Percentiles rank a stretch among this genome's conserved stretches.
Evolutionary conservation across 169 alveolate species (phyloP).

Genomic region (Theileria orientalis): DNA sequence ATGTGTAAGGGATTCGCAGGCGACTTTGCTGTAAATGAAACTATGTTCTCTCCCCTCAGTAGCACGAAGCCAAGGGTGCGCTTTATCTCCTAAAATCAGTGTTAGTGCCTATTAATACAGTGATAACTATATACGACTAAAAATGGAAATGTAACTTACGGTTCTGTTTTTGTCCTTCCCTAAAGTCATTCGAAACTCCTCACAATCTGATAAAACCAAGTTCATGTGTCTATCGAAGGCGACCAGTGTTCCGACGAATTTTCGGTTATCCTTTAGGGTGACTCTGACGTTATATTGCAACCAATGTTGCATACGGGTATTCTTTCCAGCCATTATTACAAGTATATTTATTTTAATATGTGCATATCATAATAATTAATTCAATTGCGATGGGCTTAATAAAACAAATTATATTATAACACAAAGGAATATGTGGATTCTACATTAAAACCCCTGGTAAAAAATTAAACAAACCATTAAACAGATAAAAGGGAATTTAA

Average conservation of each 20-base stretch:
- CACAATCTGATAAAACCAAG: constrained; percentile 95
- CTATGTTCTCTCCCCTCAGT: constrained; percentile 96
- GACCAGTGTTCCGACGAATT: constrained; percentile 95
- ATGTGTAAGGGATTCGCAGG: constrained; percentile 85
- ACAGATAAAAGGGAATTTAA: no score
- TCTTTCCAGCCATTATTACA: constrained; percentile 71
- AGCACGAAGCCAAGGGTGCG: constrained; percentile 94
- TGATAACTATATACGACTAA: no score
- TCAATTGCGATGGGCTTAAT: not conserved
- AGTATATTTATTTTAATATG: not conserved
- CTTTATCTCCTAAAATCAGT: constrained; percentile 86
- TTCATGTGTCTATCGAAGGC: constrained; percentile 99
- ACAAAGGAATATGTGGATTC: no score
- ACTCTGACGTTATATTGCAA: constrained; percentile 94
- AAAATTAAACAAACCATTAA: no score
- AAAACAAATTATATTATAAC: not conserved
- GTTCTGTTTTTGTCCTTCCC: constrained; percentile 56
- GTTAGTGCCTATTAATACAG: not conserved
- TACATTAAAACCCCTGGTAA: not conserved
- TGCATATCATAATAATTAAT: not conserved
- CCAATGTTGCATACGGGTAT: constrained; percentile 92
- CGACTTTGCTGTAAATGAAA: constrained; percentile 96
- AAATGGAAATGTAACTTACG: constrained; percentile 11
- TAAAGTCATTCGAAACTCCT: constrained; percentile 93
- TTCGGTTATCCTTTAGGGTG: constrained; percentile 91